Evolutionary conservation across 371 early-diverging fungal species (phyloP).

Genomic region (Chytridium lagenaria): DNA sequence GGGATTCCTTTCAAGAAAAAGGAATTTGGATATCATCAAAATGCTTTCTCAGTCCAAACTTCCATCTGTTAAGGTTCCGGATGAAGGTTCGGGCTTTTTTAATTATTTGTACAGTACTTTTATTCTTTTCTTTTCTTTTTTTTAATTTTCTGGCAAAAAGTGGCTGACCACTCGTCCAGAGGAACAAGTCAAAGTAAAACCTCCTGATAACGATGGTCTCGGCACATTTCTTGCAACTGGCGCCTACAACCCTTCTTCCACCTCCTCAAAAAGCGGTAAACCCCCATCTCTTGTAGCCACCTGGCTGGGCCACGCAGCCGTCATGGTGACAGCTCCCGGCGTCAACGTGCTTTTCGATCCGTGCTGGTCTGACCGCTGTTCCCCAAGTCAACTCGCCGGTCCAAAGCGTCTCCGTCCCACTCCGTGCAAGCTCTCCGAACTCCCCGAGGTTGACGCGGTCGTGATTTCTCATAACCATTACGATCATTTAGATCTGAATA

Average conservation of each 20-base stretch:
- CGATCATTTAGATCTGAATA: slow-evolving; percentile 74
- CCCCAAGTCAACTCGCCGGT: neutral
- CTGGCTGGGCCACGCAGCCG: slow-evolving; percentile 69
- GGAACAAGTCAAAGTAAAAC: neutral
- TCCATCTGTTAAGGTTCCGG: neutral
- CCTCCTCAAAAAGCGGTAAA: neutral
- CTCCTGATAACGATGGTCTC: neutral
- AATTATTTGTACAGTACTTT: too few species aligned
- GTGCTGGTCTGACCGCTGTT: slow-evolving; percentile 72
- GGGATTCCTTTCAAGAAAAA: slow-evolving; percentile 65
- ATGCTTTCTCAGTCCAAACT: neutral
- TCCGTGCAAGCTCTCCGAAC: slow-evolving; percentile 68
- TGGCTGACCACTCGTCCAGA: neutral
- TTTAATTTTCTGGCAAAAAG: too few species aligned
- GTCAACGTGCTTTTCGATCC: slow-evolving; percentile 77
- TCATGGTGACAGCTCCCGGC: slow-evolving; percentile 65
- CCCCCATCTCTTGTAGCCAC: slow-evolving; percentile 27
- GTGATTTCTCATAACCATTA: slow-evolving; percentile 80
- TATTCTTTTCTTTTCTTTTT: too few species aligned
- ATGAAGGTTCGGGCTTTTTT: neutral
- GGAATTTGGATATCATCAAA: slow-evolving; percentile 8
- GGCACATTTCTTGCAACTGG: neutral
- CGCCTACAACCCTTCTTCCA: neutral
- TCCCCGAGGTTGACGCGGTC: slow-evolving; percentile 73
- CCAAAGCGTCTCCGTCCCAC: slow-evolving; percentile 54